These are phyloP conservation scores for Ampelomyces quisqualis DNA, from an alignment of 2,329 filamentous ascomycete genomes.

Conservation along the genomic window DNA sequence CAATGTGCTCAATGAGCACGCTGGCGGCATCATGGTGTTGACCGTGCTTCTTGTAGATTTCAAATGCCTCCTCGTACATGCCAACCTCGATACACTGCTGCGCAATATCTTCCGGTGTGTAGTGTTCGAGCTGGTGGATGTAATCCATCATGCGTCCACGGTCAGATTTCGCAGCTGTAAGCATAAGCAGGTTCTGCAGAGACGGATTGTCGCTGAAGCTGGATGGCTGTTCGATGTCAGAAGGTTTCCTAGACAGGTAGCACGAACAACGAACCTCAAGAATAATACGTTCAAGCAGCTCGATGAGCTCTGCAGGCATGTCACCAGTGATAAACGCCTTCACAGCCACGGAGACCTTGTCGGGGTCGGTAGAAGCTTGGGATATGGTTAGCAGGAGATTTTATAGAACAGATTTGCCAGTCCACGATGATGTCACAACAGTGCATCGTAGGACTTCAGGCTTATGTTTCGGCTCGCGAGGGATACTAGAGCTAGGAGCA, in stretches of 20 bases:
- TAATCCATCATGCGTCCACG: conserved; percentile 95
- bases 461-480: background rate
- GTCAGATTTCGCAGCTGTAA: conserved; percentile 95
- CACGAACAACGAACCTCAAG: too few species aligned
- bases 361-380: conserved; percentile 70
- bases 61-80: conserved; percentile 93
- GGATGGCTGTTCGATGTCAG: conserved; percentile 59
- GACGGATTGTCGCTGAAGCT: conserved; percentile 97
- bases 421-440: too few species aligned
- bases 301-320: conserved; percentile 89
- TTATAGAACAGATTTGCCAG: background rate
- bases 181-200: conserved; percentile 92
- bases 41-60: conserved; percentile 97
- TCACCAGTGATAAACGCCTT: conserved; percentile 90
- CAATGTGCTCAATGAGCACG: conserved; percentile 92
- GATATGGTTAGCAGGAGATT: background rate
- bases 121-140: conserved; percentile 85
- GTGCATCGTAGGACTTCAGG: background rate
- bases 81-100: conserved; percentile 92
- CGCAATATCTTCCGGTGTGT: conserved; percentile 90
- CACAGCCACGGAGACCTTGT: conserved; percentile 92
- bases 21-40: conserved; percentile 85
- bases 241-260: too few species aligned
- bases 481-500: too few species aligned
- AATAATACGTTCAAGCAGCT: conserved; percentile 98